Conservation (phyloP, 371 early-diverging fungal species). For the Mucor indicus region DNA sequence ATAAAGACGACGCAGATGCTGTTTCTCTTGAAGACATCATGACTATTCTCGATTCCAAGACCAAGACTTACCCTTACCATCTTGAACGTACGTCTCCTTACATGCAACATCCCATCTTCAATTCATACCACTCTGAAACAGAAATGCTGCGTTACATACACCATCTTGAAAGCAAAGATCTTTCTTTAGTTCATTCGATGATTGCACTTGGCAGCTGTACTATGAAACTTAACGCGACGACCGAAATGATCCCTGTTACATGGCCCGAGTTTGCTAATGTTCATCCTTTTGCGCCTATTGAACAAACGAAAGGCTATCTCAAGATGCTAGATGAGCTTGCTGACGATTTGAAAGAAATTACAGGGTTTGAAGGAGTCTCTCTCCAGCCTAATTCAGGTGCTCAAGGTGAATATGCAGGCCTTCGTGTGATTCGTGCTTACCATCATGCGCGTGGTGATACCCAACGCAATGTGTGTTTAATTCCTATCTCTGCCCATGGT, state of each 20-base stretch:
- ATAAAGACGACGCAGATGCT: slow-evolving; percentile 49
- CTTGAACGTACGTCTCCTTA: slow-evolving; percentile 75
- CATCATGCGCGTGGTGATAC: slow-evolving; percentile 78
- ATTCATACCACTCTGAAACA: slow-evolving; percentile 95
- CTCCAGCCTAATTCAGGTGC: slow-evolving; percentile 98
- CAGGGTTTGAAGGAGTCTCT: slow-evolving; percentile 90
- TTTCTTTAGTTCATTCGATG: slow-evolving; percentile 96
- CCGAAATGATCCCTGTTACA: slow-evolving; percentile 97
- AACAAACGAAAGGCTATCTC: slow-evolving; percentile 90
- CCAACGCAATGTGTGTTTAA: slow-evolving; percentile 90
- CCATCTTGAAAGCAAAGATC: slow-evolving; percentile 91
- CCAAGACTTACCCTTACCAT: slow-evolving; percentile 55
- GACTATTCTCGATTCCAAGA: slow-evolving; percentile 32
- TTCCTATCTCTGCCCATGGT: slow-evolving; percentile 97
- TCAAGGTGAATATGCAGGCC: slow-evolving; percentile 98
- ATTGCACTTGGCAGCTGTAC: slow-evolving; percentile 98
- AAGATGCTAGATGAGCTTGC: slow-evolving; percentile 83
- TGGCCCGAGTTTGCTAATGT: slow-evolving; percentile 94
- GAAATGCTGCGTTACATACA: slow-evolving; percentile 95
- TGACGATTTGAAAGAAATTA: slow-evolving; percentile 83
- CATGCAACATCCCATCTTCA: slow-evolving; percentile 89
- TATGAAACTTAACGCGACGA: slow-evolving; percentile 98
- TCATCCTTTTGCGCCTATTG: slow-evolving; percentile 94
- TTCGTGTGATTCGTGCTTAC: slow-evolving; percentile 90
- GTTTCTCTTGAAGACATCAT: slow-evolving; percentile 46